Evolutionary conservation across 257 asterid genomes (phyloP).

Genomic region (Haberlea rhodopensis): DNA sequence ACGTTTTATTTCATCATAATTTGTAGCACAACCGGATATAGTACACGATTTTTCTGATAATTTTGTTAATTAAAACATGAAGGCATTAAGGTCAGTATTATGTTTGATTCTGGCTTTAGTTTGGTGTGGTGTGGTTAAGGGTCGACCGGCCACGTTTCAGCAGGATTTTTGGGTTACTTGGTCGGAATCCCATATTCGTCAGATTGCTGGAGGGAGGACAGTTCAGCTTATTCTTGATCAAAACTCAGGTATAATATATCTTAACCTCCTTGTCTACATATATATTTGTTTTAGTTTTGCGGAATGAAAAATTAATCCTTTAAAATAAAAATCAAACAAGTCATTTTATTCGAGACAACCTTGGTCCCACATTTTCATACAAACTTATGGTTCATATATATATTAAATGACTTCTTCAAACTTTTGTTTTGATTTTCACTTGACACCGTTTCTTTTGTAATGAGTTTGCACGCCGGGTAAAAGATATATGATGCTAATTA

Average conservation of each 20-base stretch:
- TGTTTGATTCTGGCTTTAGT: not conserved
- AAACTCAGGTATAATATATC: conserved; percentile 43
- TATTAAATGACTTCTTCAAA: no score
- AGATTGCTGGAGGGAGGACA: conserved; percentile 62
- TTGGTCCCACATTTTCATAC: not conserved
- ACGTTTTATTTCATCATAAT: not conserved
- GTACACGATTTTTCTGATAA: not conserved
- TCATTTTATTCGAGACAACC: no score
- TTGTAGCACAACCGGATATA: not conserved
- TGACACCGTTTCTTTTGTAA: no score
- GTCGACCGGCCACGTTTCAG: conserved; percentile 63
- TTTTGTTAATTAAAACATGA: conserved; percentile 28
- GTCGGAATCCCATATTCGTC: conserved; percentile 68
- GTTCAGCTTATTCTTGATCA: conserved; percentile 77
- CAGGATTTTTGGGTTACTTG: conserved; percentile 65
- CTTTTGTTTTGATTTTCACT: no score
- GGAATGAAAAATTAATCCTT: no score
- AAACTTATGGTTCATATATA: no score
- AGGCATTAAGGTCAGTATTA: conserved; percentile 7
- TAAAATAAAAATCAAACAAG: no score
- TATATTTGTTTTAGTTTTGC: no score
- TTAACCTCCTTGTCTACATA: no score
- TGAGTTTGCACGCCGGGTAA: no score
- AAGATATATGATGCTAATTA: not conserved
- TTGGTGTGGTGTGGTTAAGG: conserved; percentile 28